Base-by-base conservation (phyloP, 2,329 filamentous ascomycete species). In the Didymella pinodella region DNA sequence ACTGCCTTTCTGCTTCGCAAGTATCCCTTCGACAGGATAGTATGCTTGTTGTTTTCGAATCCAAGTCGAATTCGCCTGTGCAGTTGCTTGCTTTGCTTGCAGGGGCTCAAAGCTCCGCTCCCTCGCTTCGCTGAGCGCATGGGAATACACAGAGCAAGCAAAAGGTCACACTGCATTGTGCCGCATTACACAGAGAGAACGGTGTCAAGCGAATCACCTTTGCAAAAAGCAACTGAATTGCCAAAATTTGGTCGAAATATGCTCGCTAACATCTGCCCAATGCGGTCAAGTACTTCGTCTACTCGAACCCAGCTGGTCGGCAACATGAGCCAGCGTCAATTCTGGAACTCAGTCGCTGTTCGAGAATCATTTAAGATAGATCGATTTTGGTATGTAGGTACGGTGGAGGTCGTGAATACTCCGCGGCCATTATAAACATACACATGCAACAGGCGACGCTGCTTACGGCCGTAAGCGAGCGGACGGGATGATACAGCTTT, bases 261-360 rank as follows among this genome's bases (percentile, higher is more conserved):
- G 16, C 34, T 67, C 62, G 63, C 57, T 48, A 62, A 65, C 26
- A 8, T 61, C 43, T 40, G 18, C 63, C 46, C 18, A 29, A 65
- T 51, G 54, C 43, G 59, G 54, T n/a, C 57, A 66, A 63, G 64
- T 54, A 41, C 32, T 36, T 51, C 48, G 44, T 36, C 48, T 25
- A 48, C n/a, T 52, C 22, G 48, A 48, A 36, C 18, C 43, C 28
- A 29, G 44, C 22, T 48, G 20, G 29, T 14, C 36, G 47, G 41
- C 36, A 26, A 5, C 10, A 14, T 29, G 22, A 36, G 25, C 47
- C 2, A 29, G 7, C 28, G n/a, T 22, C 8, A 12, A 3, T 38
- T 18, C 28, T 29, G 11, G 43, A n/a, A 48, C 7, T n/a, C 26
- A 36, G 7, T 18, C 28, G 48, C 34, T 4, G n/a, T 26, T 43